A percentile compares a stretch with the other conserved stretches of the same genome.
These are phyloP conservation scores for Mycena floridula DNA, from an alignment of 768 basidiomycete genomes.

Conservation along the genomic window DNA sequence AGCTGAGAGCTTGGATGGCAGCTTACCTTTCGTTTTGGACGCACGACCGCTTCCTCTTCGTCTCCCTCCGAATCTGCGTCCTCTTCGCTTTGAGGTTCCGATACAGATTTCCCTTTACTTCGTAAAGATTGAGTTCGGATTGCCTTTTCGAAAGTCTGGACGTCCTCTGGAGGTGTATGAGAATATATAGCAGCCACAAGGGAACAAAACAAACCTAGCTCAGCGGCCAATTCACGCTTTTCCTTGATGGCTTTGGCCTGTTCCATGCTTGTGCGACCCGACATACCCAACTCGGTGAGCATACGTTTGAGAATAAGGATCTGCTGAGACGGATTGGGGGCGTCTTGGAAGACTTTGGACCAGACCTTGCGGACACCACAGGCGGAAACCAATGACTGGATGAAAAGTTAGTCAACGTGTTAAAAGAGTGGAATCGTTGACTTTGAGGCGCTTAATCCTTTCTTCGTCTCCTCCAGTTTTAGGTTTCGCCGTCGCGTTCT, in stretches of 20 bases:
- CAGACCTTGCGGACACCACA: constrained; percentile 77
- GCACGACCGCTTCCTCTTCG: constrained; percentile 25
- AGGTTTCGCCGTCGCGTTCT: constrained; percentile 18
- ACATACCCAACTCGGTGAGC: constrained; percentile 74
- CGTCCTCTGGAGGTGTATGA: constrained; percentile 62
- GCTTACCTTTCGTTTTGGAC: constrained; percentile 38
- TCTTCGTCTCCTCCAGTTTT: constrained; percentile 56
- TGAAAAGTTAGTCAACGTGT: constrained; percentile 1
- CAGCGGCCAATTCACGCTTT: constrained; percentile 70
- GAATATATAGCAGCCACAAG: neutral
- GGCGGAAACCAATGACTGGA: constrained; percentile 61
- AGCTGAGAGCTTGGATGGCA: neutral
- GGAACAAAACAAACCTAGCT: constrained; percentile 47
- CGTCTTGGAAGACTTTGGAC: constrained; percentile 63
- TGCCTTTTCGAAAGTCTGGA: constrained; percentile 59
- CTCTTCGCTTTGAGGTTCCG: constrained; percentile 14
- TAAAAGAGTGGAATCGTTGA: constrained; percentile 14
- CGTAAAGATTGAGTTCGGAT: constrained; percentile 20
- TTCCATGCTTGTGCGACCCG: constrained; percentile 67
- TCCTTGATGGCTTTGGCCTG: constrained; percentile 74
- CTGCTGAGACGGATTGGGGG: constrained; percentile 53
- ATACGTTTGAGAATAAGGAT: constrained; percentile 60
- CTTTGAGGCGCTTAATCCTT: constrained; percentile 71
- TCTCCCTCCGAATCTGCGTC: constrained; percentile 25
- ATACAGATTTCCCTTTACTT: constrained; percentile 10